Evolutionary conservation across 805 yeast species (phyloP).

Genomic region (Schizosaccharomyces japonicus): DNA sequence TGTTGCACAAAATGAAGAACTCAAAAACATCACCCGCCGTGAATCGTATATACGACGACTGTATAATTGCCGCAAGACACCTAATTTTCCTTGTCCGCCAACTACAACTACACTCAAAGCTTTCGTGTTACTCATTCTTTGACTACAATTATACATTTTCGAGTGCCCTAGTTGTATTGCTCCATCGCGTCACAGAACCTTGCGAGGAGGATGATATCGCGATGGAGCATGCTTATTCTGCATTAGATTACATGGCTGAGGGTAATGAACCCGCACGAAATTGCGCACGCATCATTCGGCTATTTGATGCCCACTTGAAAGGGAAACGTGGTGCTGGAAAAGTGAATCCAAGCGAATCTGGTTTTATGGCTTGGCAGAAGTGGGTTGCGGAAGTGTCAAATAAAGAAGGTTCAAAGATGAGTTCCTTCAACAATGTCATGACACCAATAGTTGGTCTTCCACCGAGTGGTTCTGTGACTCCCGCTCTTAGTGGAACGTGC

Average conservation of each 20-base stretch:
- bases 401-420: neutral
- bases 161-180: neutral
- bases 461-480: no score
- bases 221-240: neutral
- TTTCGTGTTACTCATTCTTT: conserved; percentile 1
- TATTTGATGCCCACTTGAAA: neutral
- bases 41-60: neutral
- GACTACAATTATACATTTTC: conserved; percentile 1
- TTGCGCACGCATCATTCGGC: neutral
- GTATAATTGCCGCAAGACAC: neutral
- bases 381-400: neutral
- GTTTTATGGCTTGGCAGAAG: conserved; percentile 2
- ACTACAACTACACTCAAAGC: neutral
- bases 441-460: no score
- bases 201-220: conserved; percentile 1
- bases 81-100: neutral
- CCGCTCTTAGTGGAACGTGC: no score
- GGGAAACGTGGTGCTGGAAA: neutral
- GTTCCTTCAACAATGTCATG: no score
- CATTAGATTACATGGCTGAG: conserved; percentile 1
- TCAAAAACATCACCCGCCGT: neutral
- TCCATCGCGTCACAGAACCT: neutral
- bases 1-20: conserved; percentile 2
- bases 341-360: neutral
- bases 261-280: neutral